A percentile compares a stretch with the other conserved stretches of the same genome.
These are phyloP conservation scores for Meyerozyma carpophila DNA, from an alignment of 1,139 yeast species.

Conservation along the genomic window DNA sequence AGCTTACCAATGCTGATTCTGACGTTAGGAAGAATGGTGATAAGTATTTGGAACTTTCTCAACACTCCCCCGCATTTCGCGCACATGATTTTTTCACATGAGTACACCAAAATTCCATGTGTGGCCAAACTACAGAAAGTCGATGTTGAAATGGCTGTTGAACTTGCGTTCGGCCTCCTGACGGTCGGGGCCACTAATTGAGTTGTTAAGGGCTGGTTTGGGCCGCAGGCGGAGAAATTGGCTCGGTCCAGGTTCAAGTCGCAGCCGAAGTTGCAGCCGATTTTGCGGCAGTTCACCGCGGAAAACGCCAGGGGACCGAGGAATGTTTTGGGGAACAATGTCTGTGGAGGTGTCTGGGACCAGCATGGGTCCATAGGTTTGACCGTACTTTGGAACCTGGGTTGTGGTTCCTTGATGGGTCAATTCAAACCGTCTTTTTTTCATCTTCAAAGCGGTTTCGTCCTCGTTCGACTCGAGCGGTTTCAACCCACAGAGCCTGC, in stretches of 20 bases:
- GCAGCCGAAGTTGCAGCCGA: too few relatives aligned
- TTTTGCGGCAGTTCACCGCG: too few relatives aligned
- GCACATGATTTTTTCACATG: conserved; percentile 1
- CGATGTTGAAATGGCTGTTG: neutral
- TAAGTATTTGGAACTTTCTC: neutral
- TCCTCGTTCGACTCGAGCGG: neutral
- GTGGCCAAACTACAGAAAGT: neutral
- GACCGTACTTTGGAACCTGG: neutral
- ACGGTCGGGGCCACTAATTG: neutral
- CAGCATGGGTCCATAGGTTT: neutral
- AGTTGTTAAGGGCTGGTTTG: neutral
- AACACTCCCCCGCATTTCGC: neutral
- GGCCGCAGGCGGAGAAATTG: neutral
- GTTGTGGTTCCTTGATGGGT: neutral
- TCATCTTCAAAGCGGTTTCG: neutral
- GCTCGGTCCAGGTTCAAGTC: neutral
- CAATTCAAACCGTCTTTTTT: neutral
- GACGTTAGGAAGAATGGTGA: neutral
- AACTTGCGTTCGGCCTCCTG: neutral
- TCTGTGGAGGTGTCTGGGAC: neutral
- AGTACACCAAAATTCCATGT: neutral
- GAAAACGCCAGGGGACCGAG: neutral
- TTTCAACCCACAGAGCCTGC: conserved; percentile 29
- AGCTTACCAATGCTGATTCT: too few relatives aligned
- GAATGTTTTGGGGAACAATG: neutral